A percentile compares a stretch with the other conserved stretches of the same genome.
These are phyloP conservation scores for Reutealis trisperma DNA, from an alignment of 345 rosid genomes.

Conservation along the genomic window DNA sequence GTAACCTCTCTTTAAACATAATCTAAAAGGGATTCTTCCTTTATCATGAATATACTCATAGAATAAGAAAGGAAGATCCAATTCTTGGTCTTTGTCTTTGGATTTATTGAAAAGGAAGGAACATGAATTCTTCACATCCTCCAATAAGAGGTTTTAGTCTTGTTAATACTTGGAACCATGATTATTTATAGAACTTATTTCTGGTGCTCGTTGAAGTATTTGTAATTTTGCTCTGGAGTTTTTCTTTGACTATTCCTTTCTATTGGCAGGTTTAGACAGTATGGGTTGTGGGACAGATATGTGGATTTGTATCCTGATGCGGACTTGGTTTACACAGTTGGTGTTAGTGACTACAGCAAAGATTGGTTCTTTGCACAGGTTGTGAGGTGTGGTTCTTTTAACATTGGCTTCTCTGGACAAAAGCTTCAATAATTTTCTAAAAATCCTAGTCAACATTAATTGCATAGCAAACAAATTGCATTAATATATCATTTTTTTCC, in stretches of 20 bases:
- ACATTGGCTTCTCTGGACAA: not conserved
- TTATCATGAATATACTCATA: not conserved
- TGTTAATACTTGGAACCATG: not conserved
- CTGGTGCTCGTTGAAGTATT: conserved; percentile 3
- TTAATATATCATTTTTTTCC: not conserved
- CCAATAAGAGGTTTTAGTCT: not conserved
- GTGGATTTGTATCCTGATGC: conserved; percentile 26
- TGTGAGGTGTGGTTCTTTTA: conserved; percentile 19
- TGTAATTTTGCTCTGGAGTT: not conserved
- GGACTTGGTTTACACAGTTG: conserved; percentile 32
- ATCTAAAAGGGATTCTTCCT: not conserved
- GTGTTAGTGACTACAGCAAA: conserved; percentile 23
- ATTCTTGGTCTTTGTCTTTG: not conserved
- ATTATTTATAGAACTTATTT: not conserved
- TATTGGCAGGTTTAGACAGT: conserved; percentile 33
- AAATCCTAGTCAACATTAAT: not conserved
- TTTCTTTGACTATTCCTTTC: not conserved
- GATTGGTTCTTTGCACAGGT: conserved; percentile 38
- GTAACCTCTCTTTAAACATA: conserved; percentile 32
- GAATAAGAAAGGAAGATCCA: not conserved
- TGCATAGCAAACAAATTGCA: not conserved
- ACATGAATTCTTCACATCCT: not conserved
- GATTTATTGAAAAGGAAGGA: not conserved
- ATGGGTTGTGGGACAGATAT: conserved; percentile 37
- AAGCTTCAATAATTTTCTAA: not conserved